Evolutionary conservation across 768 basidiomycete species (phyloP).

Genomic region (Leccinum variicolor): DNA sequence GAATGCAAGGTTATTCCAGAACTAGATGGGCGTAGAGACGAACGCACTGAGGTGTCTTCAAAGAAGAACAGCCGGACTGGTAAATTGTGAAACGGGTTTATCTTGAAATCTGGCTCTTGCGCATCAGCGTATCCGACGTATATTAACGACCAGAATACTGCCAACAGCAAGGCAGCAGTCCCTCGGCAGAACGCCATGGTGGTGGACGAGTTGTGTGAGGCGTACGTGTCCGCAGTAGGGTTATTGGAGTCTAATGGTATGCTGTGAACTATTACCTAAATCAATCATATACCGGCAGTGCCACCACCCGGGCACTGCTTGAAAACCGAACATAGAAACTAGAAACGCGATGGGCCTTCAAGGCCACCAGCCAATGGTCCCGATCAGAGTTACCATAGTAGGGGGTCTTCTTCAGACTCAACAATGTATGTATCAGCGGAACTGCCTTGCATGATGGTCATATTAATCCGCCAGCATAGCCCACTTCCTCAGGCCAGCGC

Average conservation of each 20-base stretch:
- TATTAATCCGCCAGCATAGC: no score
- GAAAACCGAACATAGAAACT: background rate
- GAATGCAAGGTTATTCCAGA: background rate
- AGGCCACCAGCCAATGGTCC: no score
- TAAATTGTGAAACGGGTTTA: slow-evolving; percentile 63
- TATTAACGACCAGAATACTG: slow-evolving; percentile 21
- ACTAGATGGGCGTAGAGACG: background rate
- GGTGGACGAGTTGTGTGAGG: slow-evolving; percentile 11
- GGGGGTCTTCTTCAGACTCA: no score
- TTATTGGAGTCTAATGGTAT: background rate
- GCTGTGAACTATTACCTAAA: background rate
- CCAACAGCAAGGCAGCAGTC: slow-evolving; percentile 26
- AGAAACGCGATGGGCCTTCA: no score
- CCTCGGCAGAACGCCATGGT: slow-evolving; percentile 27
- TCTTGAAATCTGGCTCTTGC: slow-evolving; percentile 45
- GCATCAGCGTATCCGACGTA: slow-evolving; percentile 28
- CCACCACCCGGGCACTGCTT: background rate
- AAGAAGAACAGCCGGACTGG: slow-evolving; percentile 86
- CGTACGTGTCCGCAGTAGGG: slow-evolving; percentile 13
- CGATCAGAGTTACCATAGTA: no score
- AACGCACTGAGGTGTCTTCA: slow-evolving; percentile 81
- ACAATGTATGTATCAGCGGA: no score
- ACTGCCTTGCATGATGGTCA: no score
- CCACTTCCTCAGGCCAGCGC: no score
- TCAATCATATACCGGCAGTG: background rate